Base-by-base conservation (phyloP, 768 basidiomycete species). In the Fistulinella prunicolor region DNA sequence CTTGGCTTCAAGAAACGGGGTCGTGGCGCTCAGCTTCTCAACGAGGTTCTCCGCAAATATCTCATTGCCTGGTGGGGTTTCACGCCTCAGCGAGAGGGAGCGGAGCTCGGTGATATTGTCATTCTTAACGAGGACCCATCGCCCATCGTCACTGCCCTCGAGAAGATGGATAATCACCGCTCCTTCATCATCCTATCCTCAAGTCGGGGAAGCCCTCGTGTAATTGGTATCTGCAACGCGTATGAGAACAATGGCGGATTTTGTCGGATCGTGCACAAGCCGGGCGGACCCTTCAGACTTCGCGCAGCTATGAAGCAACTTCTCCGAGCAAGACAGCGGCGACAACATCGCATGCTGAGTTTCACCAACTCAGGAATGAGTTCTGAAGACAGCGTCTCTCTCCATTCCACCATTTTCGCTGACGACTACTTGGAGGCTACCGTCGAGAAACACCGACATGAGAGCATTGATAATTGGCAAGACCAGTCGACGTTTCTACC, bases 261-360 rank as follows among this genome's bases (percentile, higher is more conserved):
- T 66, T 92, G 89, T 66, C 84, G 89, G n/a, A 73, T 92, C 20
- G 69, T 94, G 12, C 89, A 85, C 77, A 97, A 96, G 64, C 94
- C 94, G 9, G 83, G 83, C 21, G 91, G 93, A 3, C 94, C 94
- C 3, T 79, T 80, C 37, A 80, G 85, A 19, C 75, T 95, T 47
- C 77, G 82, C 22, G 64, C 75, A 6, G 77, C 82, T 20, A 70
- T 94, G 50, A 84, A 83, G 58, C 77, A 67, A 32, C 55, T 67
- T 6, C 57, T 67, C 26, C 66, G 67, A 30, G 57, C 58, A 36
- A 65, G 56, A 35, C 66, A 69, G 22, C 61, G 67, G 30, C 65
- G 50, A 47, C 66, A 58, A 38, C 56, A 63, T 26, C 65, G 61
- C 38, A 47, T 55, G 3, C 39, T 50, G 12, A 57, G 45, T 26